Conservation (phyloP, 2,329 filamentous ascomycete genomes). For the Arachnopeziza araneosa region DNA sequence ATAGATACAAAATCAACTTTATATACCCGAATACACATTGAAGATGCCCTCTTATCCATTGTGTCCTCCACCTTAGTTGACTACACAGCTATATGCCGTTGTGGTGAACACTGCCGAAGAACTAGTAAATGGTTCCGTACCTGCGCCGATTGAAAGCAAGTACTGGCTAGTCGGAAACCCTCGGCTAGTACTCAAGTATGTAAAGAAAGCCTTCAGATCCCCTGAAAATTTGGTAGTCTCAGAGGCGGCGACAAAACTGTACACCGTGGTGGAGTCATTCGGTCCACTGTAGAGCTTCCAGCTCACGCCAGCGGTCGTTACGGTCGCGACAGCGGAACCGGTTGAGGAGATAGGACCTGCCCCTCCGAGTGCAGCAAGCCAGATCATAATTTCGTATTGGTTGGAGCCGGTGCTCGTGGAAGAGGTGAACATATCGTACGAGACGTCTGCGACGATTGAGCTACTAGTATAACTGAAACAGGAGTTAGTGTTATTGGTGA, state of each 20-base stretch:
- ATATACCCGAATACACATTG: too few relatives aligned
- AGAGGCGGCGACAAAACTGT: slow-evolving; percentile 48
- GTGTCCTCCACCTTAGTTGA: neutral
- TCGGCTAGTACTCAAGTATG: slow-evolving; percentile 46
- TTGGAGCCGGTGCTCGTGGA: slow-evolving; percentile 39
- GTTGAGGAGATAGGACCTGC: slow-evolving; percentile 51
- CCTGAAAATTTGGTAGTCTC: slow-evolving; percentile 48
- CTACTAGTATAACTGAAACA: slow-evolving; percentile 40
- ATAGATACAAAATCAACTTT: too few relatives aligned
- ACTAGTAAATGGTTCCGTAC: slow-evolving; percentile 45
- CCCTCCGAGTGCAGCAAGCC: slow-evolving; percentile 51
- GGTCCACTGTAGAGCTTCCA: slow-evolving; percentile 57
- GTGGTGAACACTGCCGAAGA: neutral
- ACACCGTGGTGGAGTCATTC: slow-evolving; percentile 56
- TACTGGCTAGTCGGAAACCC: slow-evolving; percentile 45
- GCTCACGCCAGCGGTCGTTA: slow-evolving; percentile 45
- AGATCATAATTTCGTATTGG: slow-evolving; percentile 64
- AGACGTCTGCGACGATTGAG: slow-evolving; percentile 50
- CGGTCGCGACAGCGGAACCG: slow-evolving; percentile 47
- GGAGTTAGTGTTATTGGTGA: neutral
- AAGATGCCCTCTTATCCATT: too few relatives aligned
- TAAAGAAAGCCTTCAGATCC: slow-evolving; percentile 52
- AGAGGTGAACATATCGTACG: slow-evolving; percentile 57
- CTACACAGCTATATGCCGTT: neutral
- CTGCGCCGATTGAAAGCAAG: slow-evolving; percentile 46